Evolutionary conservation across 768 basidiomycete genomes (phyloP).

Genomic region (Lenzites betulinus): DNA sequence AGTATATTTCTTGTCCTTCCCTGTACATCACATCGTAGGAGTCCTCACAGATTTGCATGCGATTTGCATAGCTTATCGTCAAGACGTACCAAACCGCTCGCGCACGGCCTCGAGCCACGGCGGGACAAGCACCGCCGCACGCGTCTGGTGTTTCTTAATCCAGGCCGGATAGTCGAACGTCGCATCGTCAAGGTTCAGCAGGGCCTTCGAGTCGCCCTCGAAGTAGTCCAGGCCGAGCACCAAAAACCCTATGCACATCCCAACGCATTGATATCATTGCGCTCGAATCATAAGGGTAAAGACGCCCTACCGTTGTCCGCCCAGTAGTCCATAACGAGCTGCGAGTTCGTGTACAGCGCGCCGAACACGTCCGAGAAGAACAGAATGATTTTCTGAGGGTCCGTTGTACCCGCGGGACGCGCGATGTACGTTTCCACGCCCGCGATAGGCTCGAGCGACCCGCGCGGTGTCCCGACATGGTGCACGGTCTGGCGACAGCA

Average conservation of each 20-base stretch:
- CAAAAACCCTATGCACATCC: constrained; percentile 45
- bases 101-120: constrained; percentile 56
- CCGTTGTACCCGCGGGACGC: constrained; percentile 42
- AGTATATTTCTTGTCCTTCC: constrained; percentile 22
- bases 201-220: constrained; percentile 55
- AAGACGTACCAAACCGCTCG: constrained; percentile 45
- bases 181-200: constrained; percentile 38
- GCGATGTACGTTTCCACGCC: constrained; percentile 57
- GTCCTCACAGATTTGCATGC: constrained; percentile 17
- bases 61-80: neutral
- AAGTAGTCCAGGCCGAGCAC: constrained; percentile 68
- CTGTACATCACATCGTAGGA: constrained; percentile 18
- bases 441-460: constrained; percentile 41
- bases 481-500: constrained; percentile 55
- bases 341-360: constrained; percentile 57
- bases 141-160: constrained; percentile 37
- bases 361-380: constrained; percentile 64
- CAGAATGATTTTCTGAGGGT: constrained; percentile 47
- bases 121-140: constrained; percentile 44
- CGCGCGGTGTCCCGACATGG: constrained; percentile 51
- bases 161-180: constrained; percentile 44
- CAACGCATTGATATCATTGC: constrained; percentile 1
- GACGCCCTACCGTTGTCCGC: constrained; percentile 51
- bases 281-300: neutral
- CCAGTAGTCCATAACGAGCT: constrained; percentile 65